Evolutionary conservation across 192 early-diverging fungal species (phyloP), one percentile per base, ranked within the genome.

Genomic region (Gaertneriomyces semiglobifer): DNA sequence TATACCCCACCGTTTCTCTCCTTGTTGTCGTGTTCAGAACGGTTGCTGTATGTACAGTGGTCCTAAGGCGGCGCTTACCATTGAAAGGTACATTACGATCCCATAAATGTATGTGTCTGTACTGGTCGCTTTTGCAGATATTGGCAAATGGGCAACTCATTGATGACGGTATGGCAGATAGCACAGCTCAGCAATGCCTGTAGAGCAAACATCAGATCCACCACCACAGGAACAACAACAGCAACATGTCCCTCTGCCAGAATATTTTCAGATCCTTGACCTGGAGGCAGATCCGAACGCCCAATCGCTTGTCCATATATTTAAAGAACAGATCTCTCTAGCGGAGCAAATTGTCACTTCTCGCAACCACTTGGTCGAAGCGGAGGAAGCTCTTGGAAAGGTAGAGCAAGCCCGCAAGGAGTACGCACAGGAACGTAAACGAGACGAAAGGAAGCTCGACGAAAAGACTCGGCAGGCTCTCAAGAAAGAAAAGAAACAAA

Each of bases 191-290:
- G 25, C 25, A 33, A 33, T 33, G 25, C 25, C 25, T 33, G 25
- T 33, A 33, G 25, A 33, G 25, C 25, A 2, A 33, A 33, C 25
- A 33, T 33, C 25, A 33, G 25, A 33, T 33, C 25, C 25, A 33
- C 25, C 25, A 33, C 25, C 25, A 33, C 25, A 33, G 25, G 25
- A 33, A 33, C 25, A 33, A 33, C 25, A 33, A 33, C 25, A 33
- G 25, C 25, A 33, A 33, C 25, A 33, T 33, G 25, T 33, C 25
- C 69, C 56, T 0, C 55, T 71, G 10, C 62, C 61, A 9, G 53
- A 63, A n/a, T 71, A 65, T 62, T 71, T 71, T 44, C 61, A 71
- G 40, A 62, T 71, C n/a, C 60, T 71, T 5, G 57, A 71, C 33
- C 56, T 71, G 10, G 69, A 64, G 14, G 12, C 52, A n/a, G 69